Evolutionary conservation across 108 stramenopile genomes (phyloP).

Genomic region (Epipyxis sp.): DNA sequence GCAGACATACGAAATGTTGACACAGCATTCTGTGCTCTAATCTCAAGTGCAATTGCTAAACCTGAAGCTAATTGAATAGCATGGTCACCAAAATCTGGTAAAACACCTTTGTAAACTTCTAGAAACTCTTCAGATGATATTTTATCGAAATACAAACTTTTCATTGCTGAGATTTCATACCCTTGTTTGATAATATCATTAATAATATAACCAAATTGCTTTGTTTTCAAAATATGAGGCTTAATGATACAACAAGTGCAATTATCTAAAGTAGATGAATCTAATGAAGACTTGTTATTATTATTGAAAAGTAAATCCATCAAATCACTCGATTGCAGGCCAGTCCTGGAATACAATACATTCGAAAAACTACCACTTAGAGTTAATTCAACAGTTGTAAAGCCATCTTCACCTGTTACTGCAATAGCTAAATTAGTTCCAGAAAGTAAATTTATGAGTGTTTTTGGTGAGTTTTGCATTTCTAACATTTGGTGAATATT

Average conservation of each 20-base stretch:
- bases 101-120: constrained; percentile 64
- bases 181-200: constrained; percentile 52
- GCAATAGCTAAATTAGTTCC: not conserved
- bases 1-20: constrained; percentile 57
- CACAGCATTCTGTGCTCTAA: constrained; percentile 55
- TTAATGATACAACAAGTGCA: constrained; percentile 69
- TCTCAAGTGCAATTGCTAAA: constrained; percentile 59
- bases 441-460: not conserved
- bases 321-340: not conserved
- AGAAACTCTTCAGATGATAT: constrained; percentile 61
- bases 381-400: not conserved
- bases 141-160: constrained; percentile 57
- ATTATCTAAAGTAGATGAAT: constrained; percentile 66
- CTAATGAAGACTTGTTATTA: not conserved
- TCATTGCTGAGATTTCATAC: constrained; percentile 60
- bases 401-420: not conserved
- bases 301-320: not conserved
- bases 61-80: constrained; percentile 65
- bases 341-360: not conserved
- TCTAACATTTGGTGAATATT: not conserved
- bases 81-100: constrained; percentile 56
- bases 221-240: constrained; percentile 66
- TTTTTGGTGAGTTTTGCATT: not conserved
- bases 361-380: not conserved
- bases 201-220: constrained; percentile 55